Percentiles rank a stretch among this genome's conserved stretches.
Conservation (phyloP, 257 asterid genomes). For the Prunella vulgaris region DNA sequence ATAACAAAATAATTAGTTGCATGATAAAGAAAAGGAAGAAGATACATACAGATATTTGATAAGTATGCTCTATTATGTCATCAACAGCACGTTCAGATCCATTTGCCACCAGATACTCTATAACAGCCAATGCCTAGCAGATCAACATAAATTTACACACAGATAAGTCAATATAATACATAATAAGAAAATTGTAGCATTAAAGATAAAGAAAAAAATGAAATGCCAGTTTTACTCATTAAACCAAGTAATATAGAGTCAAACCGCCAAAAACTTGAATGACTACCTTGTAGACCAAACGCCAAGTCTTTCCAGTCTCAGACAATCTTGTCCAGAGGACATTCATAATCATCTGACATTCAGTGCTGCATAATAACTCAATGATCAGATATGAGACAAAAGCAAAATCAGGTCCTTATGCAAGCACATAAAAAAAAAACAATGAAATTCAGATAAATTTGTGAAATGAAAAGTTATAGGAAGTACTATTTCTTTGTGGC, state of each 20-base stretch:
- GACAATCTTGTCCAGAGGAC: conserved; percentile 88
- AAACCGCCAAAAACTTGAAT: background rate
- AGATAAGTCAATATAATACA: conserved; percentile 1
- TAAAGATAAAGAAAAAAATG: background rate
- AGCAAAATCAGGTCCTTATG: conserved; percentile 9
- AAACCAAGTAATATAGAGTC: background rate
- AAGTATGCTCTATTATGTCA: conserved; percentile 84
- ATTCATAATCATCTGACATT: conserved; percentile 86
- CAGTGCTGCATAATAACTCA: conserved; percentile 63
- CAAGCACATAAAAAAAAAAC: conserved; percentile 15
- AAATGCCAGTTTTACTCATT: background rate
- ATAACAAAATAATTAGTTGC: conserved; percentile 4
- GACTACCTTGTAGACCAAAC: conserved; percentile 80
- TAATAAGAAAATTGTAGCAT: background rate
- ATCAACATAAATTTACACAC: conserved; percentile 12
- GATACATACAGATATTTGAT: conserved; percentile 71
- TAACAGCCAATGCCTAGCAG: conserved; percentile 77
- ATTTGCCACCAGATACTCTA: conserved; percentile 92
- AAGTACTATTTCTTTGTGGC: conserved; percentile 90
- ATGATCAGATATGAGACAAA: conserved; percentile 25
- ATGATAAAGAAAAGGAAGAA: conserved; percentile 18
- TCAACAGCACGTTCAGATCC: conserved; percentile 96
- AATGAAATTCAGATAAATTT: conserved; percentile 14
- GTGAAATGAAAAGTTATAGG: conserved; percentile 20
- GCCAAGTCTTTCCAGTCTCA: conserved; percentile 93